These are phyloP conservation scores for Chrysopogon serrulatus DNA, from an alignment of 176 grass and related monocot species.

Conservation along the genomic window DNA sequence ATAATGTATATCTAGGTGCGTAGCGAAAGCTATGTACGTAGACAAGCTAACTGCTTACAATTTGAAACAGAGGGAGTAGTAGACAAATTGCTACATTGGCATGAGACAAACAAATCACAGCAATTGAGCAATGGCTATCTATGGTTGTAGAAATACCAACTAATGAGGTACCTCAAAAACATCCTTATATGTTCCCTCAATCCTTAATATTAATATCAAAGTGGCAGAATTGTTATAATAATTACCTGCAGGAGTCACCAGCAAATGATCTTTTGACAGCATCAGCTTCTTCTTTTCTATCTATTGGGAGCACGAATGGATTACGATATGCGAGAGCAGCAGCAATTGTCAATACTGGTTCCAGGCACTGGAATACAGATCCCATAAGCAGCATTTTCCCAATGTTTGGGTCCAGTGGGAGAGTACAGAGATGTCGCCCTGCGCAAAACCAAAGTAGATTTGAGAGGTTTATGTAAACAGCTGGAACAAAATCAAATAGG, in stretches of 20 bases:
- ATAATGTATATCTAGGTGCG: background rate
- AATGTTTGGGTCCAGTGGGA: conserved; percentile 92
- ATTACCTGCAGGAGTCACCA: conserved; percentile 81
- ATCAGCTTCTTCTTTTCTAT: conserved; percentile 93
- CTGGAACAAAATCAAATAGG: background rate
- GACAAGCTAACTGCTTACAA: background rate
- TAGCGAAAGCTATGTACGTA: background rate
- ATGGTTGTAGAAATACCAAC: background rate
- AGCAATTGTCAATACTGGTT: conserved; percentile 90
- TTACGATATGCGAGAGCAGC: conserved; percentile 79
- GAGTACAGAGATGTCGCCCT: conserved; percentile 81
- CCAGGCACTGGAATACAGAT: conserved; percentile 88
- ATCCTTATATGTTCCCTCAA: background rate
- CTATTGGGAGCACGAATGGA: conserved; percentile 94
- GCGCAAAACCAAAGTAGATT: conserved; percentile 18
- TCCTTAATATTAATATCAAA: conserved; percentile 6
- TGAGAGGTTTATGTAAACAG: background rate
- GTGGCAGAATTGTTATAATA: conserved; percentile 14
- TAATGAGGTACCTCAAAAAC: background rate
- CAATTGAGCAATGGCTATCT: background rate
- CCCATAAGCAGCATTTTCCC: conserved; percentile 97
- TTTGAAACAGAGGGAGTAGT: background rate
- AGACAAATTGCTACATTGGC: background rate
- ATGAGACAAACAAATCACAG: background rate
- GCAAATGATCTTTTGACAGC: conserved; percentile 93